These are phyloP conservation scores for Microdochium paspali DNA, from an alignment of 2,329 filamentous ascomycete species.

Conservation along the genomic window DNA sequence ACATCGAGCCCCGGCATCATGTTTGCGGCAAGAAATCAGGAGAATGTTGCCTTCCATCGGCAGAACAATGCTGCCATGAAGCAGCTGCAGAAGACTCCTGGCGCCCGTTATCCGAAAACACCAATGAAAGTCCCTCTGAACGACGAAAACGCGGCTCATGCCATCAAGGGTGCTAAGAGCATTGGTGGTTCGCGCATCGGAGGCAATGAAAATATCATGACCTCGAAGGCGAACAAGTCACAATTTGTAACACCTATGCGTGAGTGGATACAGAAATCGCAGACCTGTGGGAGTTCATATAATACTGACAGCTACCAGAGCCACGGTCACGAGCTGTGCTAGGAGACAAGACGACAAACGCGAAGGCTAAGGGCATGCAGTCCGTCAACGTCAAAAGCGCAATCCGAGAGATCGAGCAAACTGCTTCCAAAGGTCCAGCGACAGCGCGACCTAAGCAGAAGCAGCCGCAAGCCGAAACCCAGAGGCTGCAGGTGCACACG, in stretches of 20 bases:
- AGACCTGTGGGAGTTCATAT: neutral
- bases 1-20: conserved; percentile 34
- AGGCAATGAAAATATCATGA: conserved; percentile 46
- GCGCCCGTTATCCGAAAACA: conserved; percentile 68
- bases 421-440: conserved; percentile 48
- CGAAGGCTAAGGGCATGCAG: conserved; percentile 63
- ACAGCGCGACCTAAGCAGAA: conserved; percentile 48
- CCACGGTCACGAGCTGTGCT: conserved; percentile 69
- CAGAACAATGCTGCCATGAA: conserved; percentile 65
- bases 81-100: conserved; percentile 72
- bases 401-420: conserved; percentile 52
- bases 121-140: conserved; percentile 70
- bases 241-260: conserved; percentile 73
- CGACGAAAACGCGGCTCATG: conserved; percentile 69
- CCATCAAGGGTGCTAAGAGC: conserved; percentile 49
- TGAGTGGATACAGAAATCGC: conserved; percentile 29
- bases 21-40: conserved; percentile 76
- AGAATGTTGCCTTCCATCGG: conserved; percentile 72
- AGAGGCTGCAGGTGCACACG: conserved; percentile 55
- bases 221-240: conserved; percentile 43
- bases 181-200: conserved; percentile 44
- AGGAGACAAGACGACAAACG: conserved; percentile 94
- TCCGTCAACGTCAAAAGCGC: conserved; percentile 54
- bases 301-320: conserved; percentile 29
- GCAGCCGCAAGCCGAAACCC: conserved; percentile 37